phyloP scores from a whole-genome alignment of 257 asterid species.

The Gynochthodes officinalis region DNA sequence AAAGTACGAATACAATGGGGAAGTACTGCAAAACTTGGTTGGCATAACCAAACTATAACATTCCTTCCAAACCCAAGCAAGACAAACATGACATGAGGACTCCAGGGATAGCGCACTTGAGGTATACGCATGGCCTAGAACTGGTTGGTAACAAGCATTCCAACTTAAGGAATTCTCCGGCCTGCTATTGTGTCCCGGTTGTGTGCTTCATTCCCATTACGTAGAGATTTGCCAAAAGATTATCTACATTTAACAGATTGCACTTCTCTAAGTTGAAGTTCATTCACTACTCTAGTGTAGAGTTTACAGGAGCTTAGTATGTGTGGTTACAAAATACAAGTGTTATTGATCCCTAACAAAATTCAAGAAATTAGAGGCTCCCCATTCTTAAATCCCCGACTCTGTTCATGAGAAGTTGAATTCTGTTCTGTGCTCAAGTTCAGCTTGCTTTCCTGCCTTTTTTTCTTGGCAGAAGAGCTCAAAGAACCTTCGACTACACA shows the following conservation, averaged over 20 bases:
- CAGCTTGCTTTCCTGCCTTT: constrained; percentile 32
- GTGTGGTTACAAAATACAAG: constrained; percentile 8
- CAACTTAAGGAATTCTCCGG: neutral
- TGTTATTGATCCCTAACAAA: neutral
- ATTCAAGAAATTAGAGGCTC: constrained; percentile 21
- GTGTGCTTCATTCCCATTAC: neutral
- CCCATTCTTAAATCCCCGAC: constrained; percentile 31
- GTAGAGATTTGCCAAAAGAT: neutral
- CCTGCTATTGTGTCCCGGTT: neutral
- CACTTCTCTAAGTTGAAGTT: neutral
- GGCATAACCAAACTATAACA: neutral
- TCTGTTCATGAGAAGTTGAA: constrained; percentile 30
- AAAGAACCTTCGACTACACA: constrained; percentile 60
- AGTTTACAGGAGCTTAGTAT: neutral
- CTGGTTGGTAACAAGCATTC: neutral
- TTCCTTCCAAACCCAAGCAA: neutral
- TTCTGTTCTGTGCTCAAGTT: constrained; percentile 29
- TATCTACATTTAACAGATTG: neutral
- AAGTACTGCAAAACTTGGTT: neutral
- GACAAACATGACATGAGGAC: neutral
- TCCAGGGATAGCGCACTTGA: neutral
- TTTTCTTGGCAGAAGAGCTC: constrained; percentile 57
- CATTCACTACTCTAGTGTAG: no score
- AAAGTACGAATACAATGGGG: neutral
- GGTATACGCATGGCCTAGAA: neutral